Evolutionary conservation across 345 rosid species (phyloP).

Genomic region (Syzygium jambos): DNA sequence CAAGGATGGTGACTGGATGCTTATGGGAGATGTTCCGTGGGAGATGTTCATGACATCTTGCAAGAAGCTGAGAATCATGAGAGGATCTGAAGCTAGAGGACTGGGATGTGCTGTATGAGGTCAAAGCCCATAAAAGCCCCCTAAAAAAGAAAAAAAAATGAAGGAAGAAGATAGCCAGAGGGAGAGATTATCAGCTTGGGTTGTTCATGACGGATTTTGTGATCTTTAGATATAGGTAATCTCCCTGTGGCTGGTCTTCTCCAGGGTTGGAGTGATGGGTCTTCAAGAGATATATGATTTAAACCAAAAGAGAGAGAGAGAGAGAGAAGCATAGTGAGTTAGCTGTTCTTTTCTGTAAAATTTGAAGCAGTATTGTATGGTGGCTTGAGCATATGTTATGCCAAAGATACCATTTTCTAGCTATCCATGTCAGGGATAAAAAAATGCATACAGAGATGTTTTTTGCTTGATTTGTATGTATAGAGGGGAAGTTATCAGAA

Average conservation of each 20-base stretch:
- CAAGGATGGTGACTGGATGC: constrained; percentile 88
- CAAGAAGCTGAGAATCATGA: constrained; percentile 81
- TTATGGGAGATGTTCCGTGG: constrained; percentile 88
- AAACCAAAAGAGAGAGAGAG: not conserved
- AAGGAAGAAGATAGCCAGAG: not conserved
- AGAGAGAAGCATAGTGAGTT: not conserved
- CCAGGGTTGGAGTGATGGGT: not conserved
- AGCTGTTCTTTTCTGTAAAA: not conserved
- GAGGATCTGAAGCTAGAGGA: constrained; percentile 71
- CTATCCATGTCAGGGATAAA: not conserved
- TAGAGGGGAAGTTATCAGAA: not conserved
- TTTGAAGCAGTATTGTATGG: not conserved
- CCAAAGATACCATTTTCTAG: not conserved
- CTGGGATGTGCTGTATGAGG: constrained; percentile 53
- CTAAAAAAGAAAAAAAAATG: constrained; percentile 5
- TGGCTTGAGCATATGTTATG: not conserved
- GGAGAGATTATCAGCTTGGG: not conserved
- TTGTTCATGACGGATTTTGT: not conserved
- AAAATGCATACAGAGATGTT: not conserved
- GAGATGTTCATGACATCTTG: constrained; percentile 81
- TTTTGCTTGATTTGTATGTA: not conserved
- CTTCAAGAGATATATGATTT: not conserved
- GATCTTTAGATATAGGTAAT: not conserved
- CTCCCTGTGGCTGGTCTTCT: not conserved
- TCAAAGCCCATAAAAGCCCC: not conserved